Base-by-base conservation (phyloP, 768 basidiomycete genomes). In the Phanerochaete sordida region DNA sequence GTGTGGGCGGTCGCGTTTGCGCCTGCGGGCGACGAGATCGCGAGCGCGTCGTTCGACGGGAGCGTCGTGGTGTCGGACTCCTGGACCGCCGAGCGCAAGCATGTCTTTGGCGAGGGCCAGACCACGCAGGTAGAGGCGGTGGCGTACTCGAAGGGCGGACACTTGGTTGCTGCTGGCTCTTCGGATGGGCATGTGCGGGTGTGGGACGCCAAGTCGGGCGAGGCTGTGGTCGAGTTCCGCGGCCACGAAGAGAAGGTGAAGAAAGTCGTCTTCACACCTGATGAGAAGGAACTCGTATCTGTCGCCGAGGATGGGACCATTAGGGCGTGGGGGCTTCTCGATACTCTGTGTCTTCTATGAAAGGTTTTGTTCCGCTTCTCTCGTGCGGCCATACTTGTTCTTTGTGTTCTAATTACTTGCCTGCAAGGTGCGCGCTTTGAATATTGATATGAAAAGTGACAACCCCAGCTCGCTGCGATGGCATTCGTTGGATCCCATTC, bases 261-360 rank as follows among this genome's bases (percentile, higher is more conserved):
- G 2, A 73, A 67, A 37, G 72, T 81, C 55, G 64, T 69, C 61
- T 76, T 83, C 63, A 76, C 76, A 5, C 77, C 75, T 24, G 77
- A 79, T 62, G 77, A 75, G 12, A 68, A 70, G 47, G 70, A 75
- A 33, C 66, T 83, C 28, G 76, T 77, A 23, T 79, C 79, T 7
- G 75, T 74, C 0, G 74, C 74, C 39, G 71, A 79, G 31, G 80
- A 81, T 54, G 64, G 64, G 1, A 58, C 63, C 4, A 35, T 68
- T 15, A 50, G 64, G 11, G 31, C 65, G 0, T 69, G 69, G 69
- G 54, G 64, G 31, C 16, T 63, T 19, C 24, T 31, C 9, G 62
- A 62, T 44, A 39, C 53, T 1, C 53, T 55, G 23, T 33, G 47
- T 19, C 19, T 46, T 5, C 7, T 46, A 19, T 46, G 23, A 46